Percentiles rank a stretch among this genome's conserved stretches.
Conservation (phyloP, 106 monocot genomes). For the Hemerocallis citrina region DNA sequence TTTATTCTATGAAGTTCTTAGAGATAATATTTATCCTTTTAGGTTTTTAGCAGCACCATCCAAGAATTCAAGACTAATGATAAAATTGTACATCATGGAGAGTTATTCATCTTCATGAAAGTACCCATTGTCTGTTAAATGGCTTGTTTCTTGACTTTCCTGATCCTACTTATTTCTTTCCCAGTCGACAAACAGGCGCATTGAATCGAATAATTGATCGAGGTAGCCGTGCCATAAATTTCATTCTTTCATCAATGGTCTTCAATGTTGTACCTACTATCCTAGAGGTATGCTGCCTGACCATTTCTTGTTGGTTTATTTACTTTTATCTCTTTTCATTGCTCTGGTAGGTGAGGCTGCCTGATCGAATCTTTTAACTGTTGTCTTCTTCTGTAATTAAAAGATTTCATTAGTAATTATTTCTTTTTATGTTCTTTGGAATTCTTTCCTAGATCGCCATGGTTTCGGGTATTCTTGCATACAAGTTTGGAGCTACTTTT, state of each 20-base stretch:
- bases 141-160: neutral
- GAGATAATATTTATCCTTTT: too few relatives aligned
- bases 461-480: constrained; percentile 97
- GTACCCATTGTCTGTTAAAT: neutral
- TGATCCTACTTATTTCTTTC: constrained; percentile 7
- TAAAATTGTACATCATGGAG: neutral
- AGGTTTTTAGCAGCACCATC: neutral
- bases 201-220: constrained; percentile 96
- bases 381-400: neutral
- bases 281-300: constrained; percentile 71
- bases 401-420: too few relatives aligned
- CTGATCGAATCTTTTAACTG: neutral
- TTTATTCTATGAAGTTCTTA: neutral
- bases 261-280: constrained; percentile 96
- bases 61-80: neutral
- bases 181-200: constrained; percentile 97
- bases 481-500: constrained; percentile 88
- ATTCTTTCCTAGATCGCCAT: constrained; percentile 65
- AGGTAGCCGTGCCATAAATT: constrained; percentile 97
- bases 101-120: neutral
- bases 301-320: neutral
- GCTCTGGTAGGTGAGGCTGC: neutral
- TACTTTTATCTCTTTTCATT: neutral
- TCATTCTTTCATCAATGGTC: constrained; percentile 81
- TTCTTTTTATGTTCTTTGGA: constrained; percentile 4